phyloP scores from a whole-genome alignment of 2,329 filamentous ascomycete genomes.

The Hypocrella siamensis region DNA sequence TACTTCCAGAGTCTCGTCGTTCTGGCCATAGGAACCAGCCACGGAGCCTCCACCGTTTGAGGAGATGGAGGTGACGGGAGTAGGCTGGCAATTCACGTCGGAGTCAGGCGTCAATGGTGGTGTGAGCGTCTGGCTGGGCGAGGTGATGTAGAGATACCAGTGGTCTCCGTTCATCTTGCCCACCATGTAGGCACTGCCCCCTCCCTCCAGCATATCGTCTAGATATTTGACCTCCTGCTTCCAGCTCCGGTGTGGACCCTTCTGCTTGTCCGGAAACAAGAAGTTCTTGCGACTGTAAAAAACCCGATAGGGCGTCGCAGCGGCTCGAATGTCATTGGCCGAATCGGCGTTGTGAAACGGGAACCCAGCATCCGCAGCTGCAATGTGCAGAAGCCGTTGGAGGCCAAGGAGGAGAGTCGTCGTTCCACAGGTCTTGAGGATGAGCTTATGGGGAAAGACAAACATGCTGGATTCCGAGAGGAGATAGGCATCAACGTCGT shows the following conservation, averaged over 20 bases:
- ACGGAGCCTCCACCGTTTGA: slow-evolving; percentile 27
- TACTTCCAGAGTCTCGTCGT: slow-evolving; percentile 65
- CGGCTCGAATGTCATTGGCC: slow-evolving; percentile 50
- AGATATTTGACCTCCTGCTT: slow-evolving; percentile 86
- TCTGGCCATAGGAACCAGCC: slow-evolving; percentile 25
- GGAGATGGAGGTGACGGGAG: slow-evolving; percentile 32
- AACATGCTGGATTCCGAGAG: slow-evolving; percentile 99
- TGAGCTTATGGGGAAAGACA: slow-evolving; percentile 98
- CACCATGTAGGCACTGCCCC: slow-evolving; percentile 97
- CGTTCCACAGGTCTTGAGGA: slow-evolving; percentile 95
- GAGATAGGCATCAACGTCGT: slow-evolving; percentile 89
- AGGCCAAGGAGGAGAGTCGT: slow-evolving; percentile 85
- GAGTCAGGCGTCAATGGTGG: slow-evolving; percentile 64
- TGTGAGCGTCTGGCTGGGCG: slow-evolving; percentile 63
- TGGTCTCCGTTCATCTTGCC: slow-evolving; percentile 99
- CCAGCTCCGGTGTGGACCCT: slow-evolving; percentile 92
- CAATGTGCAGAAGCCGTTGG: slow-evolving; percentile 83
- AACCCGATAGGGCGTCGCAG: slow-evolving; percentile 82
- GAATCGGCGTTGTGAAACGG: slow-evolving; percentile 58
- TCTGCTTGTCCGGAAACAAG: slow-evolving; percentile 86
- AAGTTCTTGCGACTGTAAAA: slow-evolving; percentile 99
- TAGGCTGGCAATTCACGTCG: slow-evolving; percentile 20
- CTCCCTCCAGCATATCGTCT: slow-evolving; percentile 79
- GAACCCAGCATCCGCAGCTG: slow-evolving; percentile 77
- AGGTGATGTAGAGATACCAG: slow-evolving; percentile 96